Conservation (phyloP, 208 protist genomes). For the Leishmania major region DNA sequence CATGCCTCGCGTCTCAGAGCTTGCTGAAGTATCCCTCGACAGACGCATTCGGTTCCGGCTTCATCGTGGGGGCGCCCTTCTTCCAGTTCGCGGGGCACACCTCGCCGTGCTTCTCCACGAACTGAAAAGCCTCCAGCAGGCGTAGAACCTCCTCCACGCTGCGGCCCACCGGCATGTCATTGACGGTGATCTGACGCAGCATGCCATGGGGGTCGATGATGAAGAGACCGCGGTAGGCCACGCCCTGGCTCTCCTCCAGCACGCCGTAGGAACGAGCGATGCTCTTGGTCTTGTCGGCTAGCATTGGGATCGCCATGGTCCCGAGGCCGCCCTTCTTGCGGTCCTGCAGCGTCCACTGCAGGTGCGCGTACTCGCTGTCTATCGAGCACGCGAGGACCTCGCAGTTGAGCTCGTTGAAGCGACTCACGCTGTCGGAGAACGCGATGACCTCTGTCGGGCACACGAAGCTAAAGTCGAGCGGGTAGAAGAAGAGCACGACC, state of each 20-base stretch:
- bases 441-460: too few relatives aligned
- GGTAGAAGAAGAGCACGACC: too few relatives aligned
- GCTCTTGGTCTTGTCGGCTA: constrained; percentile 95
- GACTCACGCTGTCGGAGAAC: too few relatives aligned
- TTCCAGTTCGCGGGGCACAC: constrained; percentile 96
- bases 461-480: too few relatives aligned
- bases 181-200: constrained; percentile 94
- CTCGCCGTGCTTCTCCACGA: constrained; percentile 94
- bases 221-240: constrained; percentile 94
- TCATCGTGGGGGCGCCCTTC: constrained; percentile 93
- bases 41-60: constrained; percentile 90
- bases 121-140: constrained; percentile 96
- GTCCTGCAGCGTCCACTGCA: constrained; percentile 95
- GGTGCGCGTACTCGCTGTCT: constrained; percentile 96
- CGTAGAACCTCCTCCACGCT: constrained; percentile 95
- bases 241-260: constrained; percentile 90
- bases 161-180: constrained; percentile 96
- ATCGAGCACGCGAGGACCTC: constrained; percentile 93
- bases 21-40: constrained; percentile 90
- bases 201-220: constrained; percentile 95
- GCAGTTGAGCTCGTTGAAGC: too few relatives aligned
- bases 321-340: constrained; percentile 98
- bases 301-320: constrained; percentile 94
- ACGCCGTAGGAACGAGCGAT: constrained; percentile 94
- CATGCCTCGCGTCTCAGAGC: not conserved